Percentiles rank a stretch among this genome's conserved stretches.
Evolutionary conservation across 306 rosid genomes (phyloP).

Genomic region (Lotus japonicus): DNA sequence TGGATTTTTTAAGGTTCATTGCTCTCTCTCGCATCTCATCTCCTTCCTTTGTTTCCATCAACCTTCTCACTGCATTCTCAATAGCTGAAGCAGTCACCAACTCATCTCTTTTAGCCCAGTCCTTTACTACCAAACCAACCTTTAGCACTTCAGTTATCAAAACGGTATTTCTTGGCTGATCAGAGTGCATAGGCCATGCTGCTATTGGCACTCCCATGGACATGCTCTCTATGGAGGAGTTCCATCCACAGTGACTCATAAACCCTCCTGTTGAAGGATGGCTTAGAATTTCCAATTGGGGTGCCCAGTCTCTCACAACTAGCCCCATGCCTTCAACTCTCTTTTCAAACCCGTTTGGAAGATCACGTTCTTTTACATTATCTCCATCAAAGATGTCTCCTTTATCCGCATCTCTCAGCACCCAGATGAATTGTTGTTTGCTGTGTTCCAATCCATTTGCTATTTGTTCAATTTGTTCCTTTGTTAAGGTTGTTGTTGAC

Average conservation of each 20-base stretch:
- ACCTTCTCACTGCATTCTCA: constrained; percentile 24
- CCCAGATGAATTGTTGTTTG: constrained; percentile 50
- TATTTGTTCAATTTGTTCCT: constrained; percentile 34
- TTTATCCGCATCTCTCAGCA: constrained; percentile 34
- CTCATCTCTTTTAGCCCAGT: constrained; percentile 30
- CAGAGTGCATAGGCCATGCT: constrained; percentile 33
- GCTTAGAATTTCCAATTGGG: constrained; percentile 28
- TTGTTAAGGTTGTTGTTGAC: constrained; percentile 37
- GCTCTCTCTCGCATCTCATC: constrained; percentile 38
- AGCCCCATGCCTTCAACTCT: background rate
- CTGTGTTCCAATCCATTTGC: constrained; percentile 53
- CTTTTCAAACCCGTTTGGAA: constrained; percentile 21
- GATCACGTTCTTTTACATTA: constrained; percentile 13
- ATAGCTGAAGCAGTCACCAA: constrained; percentile 23
- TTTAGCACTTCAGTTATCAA: constrained; percentile 2
- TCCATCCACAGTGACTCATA: constrained; percentile 33
- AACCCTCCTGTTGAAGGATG: constrained; percentile 26
- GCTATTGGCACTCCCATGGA: constrained; percentile 27
- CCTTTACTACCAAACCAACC: constrained; percentile 23
- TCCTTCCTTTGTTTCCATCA: constrained; percentile 46
- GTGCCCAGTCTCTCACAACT: constrained; percentile 25
- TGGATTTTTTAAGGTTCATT: constrained; percentile 12
- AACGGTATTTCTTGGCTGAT: constrained; percentile 17
- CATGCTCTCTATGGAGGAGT: constrained; percentile 19
- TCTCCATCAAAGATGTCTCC: constrained; percentile 31